phyloP scores from a whole-genome alignment of 768 basidiomycete species.

The Strobilomyces dryophilus region DNA sequence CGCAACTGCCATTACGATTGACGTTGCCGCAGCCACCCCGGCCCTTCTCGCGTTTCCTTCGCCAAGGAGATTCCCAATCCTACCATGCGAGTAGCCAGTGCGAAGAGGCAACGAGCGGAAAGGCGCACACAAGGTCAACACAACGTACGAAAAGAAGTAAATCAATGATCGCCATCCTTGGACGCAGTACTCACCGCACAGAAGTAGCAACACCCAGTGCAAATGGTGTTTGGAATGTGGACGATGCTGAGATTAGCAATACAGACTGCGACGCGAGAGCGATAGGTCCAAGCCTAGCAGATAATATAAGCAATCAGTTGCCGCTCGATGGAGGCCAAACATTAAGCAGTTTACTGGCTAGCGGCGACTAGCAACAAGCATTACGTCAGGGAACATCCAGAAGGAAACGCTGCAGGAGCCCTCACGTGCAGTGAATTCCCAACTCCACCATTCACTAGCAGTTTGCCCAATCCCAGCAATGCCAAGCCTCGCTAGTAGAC shows the following conservation, averaged over 20 bases:
- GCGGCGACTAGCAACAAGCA: constrained; percentile 42
- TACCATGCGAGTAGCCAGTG: constrained; percentile 22
- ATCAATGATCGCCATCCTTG: background rate
- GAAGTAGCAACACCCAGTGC: constrained; percentile 79
- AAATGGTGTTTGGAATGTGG: constrained; percentile 81
- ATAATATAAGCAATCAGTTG: constrained; percentile 10
- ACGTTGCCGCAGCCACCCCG: constrained; percentile 56
- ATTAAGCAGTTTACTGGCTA: constrained; percentile 39
- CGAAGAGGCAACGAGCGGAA: background rate
- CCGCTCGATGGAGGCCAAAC: background rate
- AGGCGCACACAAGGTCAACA: background rate
- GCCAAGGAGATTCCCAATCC: constrained; percentile 87
- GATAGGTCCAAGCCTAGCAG: constrained; percentile 66
- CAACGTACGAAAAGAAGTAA: background rate
- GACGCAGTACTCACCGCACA: constrained; percentile 57
- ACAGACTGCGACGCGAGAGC: constrained; percentile 88
- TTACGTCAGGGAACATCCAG: background rate
- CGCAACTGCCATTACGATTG: constrained; percentile 61
- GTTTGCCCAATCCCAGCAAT: constrained; percentile 79
- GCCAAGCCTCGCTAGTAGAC: constrained; percentile 69
- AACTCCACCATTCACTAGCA: constrained; percentile 95
- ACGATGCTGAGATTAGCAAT: constrained; percentile 69
- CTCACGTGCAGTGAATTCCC: constrained; percentile 72
- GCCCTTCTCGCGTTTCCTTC: constrained; percentile 75
- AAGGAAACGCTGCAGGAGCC: background rate